Evolutionary conservation across 768 basidiomycete species (phyloP).

Genomic region (Suillus occidentalis): DNA sequence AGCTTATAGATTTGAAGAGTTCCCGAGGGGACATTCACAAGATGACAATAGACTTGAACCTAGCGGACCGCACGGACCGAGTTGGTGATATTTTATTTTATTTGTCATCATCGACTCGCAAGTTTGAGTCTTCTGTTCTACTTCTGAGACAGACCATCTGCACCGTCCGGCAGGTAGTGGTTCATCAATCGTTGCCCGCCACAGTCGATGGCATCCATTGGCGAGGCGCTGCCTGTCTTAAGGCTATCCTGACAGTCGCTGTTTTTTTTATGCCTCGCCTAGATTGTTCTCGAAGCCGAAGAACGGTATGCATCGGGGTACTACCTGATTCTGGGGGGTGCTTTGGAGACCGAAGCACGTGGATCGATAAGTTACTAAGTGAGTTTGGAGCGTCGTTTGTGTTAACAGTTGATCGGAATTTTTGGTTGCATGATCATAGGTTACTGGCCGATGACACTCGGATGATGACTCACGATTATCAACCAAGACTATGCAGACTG

Average conservation of each 20-base stretch:
- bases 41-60: not conserved
- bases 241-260: not conserved
- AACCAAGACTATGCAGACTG: not conserved
- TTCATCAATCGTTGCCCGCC: not conserved
- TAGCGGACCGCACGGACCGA: not conserved
- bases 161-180: not conserved
- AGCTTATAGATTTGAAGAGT: too few relatives aligned
- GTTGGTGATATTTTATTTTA: too few relatives aligned
- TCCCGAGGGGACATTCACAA: not conserved
- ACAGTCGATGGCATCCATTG: not conserved
- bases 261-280: not conserved
- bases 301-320: not conserved
- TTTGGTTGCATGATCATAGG: too few relatives aligned
- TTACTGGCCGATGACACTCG: too few relatives aligned
- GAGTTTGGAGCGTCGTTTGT: not conserved
- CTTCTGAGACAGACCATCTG: not conserved
- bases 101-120: too few relatives aligned
- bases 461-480: not conserved
- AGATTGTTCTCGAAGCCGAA: not conserved
- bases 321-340: not conserved
- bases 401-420: not conserved
- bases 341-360: not conserved
- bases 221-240: not conserved
- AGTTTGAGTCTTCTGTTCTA: not conserved
- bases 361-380: not conserved